Conservation (phyloP, 306 rosid genomes). For the Phaseolus lunatus region DNA sequence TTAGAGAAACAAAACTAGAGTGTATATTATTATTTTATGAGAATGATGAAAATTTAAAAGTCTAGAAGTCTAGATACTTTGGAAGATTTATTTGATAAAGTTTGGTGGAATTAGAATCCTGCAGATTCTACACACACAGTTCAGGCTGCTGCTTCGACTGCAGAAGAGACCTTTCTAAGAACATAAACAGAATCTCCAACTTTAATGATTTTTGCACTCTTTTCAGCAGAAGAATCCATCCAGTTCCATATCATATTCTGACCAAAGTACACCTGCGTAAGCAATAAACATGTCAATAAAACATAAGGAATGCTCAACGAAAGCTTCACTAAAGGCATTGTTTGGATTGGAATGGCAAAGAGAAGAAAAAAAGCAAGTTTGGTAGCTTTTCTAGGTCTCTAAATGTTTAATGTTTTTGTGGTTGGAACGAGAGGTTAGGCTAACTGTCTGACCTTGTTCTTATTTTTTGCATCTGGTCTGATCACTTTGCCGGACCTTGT, state of each 20-base stretch:
- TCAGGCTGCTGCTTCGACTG: slow-evolving; percentile 78
- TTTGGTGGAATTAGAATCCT: neutral
- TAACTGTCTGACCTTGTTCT: slow-evolving; percentile 61
- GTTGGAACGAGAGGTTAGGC: too few species aligned
- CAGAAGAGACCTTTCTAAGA: slow-evolving; percentile 59
- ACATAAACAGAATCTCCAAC: slow-evolving; percentile 74
- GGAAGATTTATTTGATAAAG: too few species aligned
- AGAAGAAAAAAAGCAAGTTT: too few species aligned
- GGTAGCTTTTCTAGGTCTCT: too few species aligned
- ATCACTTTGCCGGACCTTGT: slow-evolving; percentile 68
- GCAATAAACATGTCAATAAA: slow-evolving; percentile 30
- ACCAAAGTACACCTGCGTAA: slow-evolving; percentile 81
- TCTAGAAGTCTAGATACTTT: too few species aligned
- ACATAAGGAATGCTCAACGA: slow-evolving; percentile 1
- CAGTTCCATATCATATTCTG: slow-evolving; percentile 83
- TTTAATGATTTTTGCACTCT: slow-evolving; percentile 56
- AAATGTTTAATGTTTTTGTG: too few species aligned
- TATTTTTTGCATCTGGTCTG: slow-evolving; percentile 66
- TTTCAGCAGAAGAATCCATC: slow-evolving; percentile 51
- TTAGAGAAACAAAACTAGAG: too few species aligned
- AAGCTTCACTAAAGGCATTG: too few species aligned
- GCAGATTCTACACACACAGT: slow-evolving; percentile 2
- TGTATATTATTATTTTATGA: too few species aligned
- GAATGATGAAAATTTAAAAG: too few species aligned
- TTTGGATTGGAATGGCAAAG: too few species aligned